Evolutionary conservation across 148 eudicot species (phyloP), one percentile per base, ranked within the genome.

Genomic region (Silene uniflora): DNA sequence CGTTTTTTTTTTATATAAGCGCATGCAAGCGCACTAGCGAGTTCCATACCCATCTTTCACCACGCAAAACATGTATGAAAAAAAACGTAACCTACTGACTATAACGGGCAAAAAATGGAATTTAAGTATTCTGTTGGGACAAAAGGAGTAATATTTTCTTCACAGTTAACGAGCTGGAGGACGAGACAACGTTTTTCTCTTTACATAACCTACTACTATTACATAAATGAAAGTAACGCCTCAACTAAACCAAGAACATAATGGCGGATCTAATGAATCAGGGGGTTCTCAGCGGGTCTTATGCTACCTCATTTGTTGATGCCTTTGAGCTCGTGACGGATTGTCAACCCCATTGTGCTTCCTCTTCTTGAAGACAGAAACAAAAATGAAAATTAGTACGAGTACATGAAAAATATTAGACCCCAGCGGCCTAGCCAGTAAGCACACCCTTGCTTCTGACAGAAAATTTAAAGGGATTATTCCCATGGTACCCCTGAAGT

Each of bases 261-360:
- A 64, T 64, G 2, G 18, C 13, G 42, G 42, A 19, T 12, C 42
- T 5, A 11, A 4, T 14, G 35, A 64, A 25, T 27, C 35, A 35
- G 69, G 22, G 3, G 18, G 35, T 32, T 35, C 23, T 32, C 47
- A 66, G 47, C 49, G 39, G 12, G 46, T 66, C 49, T 7, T 32
- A n/a, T 35, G 49, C 8, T 66, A 66, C 69, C 69, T 66, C 69
- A 66, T 66, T 44, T 32, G 22, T 10, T 66, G 69, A 35, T 17
- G 69, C 23, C 69, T 66, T n/a, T 66, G 69, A 18, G 69, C 22
- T 16, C 49, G 21, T 32, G 47, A 44, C 17, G 47, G 69, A 66
- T 66, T 32, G 47, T 66, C 69, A 35, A 2, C 39, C 69, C 69
- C 69, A 32, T 66, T n/a, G 49, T 39, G 49, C 69, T 39, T 66